Base-by-base conservation (phyloP, 2,329 filamentous ascomycete genomes). In the Penicillium decumbens region DNA sequence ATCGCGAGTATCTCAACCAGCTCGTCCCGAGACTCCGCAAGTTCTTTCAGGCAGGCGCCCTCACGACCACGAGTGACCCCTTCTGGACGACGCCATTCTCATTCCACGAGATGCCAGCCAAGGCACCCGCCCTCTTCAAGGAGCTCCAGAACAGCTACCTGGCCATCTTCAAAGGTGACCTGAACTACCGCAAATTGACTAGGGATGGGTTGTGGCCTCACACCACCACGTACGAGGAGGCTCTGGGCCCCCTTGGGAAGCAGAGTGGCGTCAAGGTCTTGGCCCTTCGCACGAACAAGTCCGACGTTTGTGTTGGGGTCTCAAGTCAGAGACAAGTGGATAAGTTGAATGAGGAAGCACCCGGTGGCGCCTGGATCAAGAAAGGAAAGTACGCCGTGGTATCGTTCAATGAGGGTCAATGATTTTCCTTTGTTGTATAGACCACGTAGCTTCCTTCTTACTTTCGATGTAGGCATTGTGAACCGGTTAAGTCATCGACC, bases 151-250 rank as follows among this genome's bases (percentile, higher is more conserved):
- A 47, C 23, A 55, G 53, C 25, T 55, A 57, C 25, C 44, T 61
- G 8, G 55, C 59, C 35, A 50, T 62, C 30, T 59, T 54, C 41
- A 61, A 62, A 33, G 58, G 58, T 3, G 59, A 62, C 49, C 49
- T 62, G n/a, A 59, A 62, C 41, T 62, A 62, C 43, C 43, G 58
- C 40, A 62, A 61, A 48, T 39, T 62, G 29, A 55, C 49, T 18
- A 51, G 52, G 23, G 58, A 62, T 50, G 58, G 53, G n/a, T 12
- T 51, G 32, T 62, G 58, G 58, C 49, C 52, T 15, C 46, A 55
- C 20, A 53, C 42, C 40, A 59, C 55, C 12, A 41, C 58, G 9
- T 62, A 53, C 46, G 40, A 49, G 27, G 48, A 58, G 13, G 59
- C 58, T 10, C 35, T 62, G 6, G 59, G 59, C 13, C 50, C 58